Percentiles rank a stretch among this genome's conserved stretches.
Conservation (phyloP, 129 eudicot genomes). For the Heracleum sosnowskyi region DNA sequence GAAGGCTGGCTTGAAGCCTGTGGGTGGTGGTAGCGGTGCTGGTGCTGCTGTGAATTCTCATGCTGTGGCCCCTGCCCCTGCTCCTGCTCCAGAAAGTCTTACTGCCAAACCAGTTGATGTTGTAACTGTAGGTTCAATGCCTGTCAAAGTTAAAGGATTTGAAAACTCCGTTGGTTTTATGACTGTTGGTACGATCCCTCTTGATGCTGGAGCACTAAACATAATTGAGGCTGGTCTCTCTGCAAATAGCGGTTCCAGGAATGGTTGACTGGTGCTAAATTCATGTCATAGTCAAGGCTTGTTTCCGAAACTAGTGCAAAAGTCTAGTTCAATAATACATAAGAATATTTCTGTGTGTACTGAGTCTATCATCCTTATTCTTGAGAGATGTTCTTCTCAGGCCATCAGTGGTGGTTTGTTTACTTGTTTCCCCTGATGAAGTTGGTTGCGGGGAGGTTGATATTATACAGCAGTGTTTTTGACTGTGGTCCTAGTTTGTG, state of each 20-base stretch:
- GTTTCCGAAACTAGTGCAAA: too few species aligned
- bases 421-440: not conserved
- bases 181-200: constrained; percentile 2
- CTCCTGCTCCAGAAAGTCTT: not conserved
- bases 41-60: not conserved
- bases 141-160: not conserved
- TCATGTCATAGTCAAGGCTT: too few species aligned
- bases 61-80: not conserved
- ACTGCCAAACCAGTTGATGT: not conserved
- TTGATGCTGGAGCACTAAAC: not conserved
- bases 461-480: not conserved
- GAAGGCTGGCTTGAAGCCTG: not conserved
- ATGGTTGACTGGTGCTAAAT: not conserved
- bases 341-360: not conserved
- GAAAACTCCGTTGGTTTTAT: not conserved
- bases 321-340: not conserved
- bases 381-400: not conserved
- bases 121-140: constrained; percentile 4
- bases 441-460: not conserved
- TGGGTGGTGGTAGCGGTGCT: not conserved
- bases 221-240: not conserved
- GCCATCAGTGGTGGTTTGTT: not conserved
- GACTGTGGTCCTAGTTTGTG: not conserved
- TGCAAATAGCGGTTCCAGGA: not conserved
- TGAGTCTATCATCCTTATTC: not conserved